Evolutionary conservation across 306 rosid species (phyloP).

Genomic region (Alnus rubra): DNA sequence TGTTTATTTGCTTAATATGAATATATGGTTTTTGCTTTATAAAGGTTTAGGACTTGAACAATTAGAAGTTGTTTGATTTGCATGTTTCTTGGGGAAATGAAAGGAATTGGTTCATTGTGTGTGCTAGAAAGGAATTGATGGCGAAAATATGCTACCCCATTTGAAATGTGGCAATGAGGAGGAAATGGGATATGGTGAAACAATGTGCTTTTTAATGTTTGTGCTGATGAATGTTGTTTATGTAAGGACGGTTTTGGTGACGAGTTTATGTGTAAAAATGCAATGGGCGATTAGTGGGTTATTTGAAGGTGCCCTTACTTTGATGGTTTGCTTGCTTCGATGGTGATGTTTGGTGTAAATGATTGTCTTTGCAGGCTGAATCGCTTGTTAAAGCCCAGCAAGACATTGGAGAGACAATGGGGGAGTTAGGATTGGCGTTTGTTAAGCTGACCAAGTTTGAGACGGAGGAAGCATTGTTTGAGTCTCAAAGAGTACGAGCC

Average conservation of each 20-base stretch:
- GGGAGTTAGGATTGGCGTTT: constrained; percentile 86
- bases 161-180: not conserved
- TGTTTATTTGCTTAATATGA: not conserved
- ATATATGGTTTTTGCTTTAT: not conserved
- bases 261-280: not conserved
- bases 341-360: not conserved
- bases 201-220: not conserved
- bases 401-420: constrained; percentile 94
- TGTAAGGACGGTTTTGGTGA: not conserved
- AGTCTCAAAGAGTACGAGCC: constrained; percentile 70
- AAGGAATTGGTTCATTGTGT: not conserved
- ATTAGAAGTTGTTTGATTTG: not conserved
- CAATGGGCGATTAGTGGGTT: not conserved
- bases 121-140: not conserved
- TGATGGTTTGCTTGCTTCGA: not conserved
- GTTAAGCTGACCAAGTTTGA: constrained; percentile 89
- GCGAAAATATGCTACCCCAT: not conserved
- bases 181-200: not conserved
- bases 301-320: not conserved
- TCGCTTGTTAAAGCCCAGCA: constrained; percentile 92
- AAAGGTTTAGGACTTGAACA: not conserved
- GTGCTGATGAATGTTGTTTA: not conserved
- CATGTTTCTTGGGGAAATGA: not conserved
- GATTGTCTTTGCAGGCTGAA: constrained; percentile 70
- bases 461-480: constrained; percentile 69